Percentiles rank a stretch among this genome's conserved stretches.
These are phyloP conservation scores for Xylaria sp. DNA, from an alignment of 2,329 filamentous ascomycete species.

Conservation along the genomic window DNA sequence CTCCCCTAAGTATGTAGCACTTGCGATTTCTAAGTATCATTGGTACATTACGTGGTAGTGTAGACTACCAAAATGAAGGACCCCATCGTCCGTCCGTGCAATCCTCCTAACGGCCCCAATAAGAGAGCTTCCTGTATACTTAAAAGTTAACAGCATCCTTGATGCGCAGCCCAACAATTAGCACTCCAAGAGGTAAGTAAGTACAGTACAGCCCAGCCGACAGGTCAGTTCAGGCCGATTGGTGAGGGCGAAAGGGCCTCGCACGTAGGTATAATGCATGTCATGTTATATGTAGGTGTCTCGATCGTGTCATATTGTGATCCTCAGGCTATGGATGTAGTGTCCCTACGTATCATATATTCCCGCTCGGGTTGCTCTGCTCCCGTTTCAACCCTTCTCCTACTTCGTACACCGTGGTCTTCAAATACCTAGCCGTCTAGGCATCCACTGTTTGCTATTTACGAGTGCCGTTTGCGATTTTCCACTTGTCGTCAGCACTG, in stretches of 20 bases:
- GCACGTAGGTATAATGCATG: neutral
- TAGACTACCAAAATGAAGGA: neutral
- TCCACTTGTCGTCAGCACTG: conserved; percentile 12
- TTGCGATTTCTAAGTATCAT: too few relatives aligned
- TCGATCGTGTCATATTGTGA: conserved; percentile 6
- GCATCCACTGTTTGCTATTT: neutral
- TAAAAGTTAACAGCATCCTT: neutral
- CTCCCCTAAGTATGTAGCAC: neutral
- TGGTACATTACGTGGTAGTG: neutral
- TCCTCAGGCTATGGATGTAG: neutral
- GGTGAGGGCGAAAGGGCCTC: neutral
- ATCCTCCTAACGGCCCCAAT: too few relatives aligned
- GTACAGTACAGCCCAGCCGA: too few relatives aligned
- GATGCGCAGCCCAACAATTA: neutral
- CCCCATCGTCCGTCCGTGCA: too few relatives aligned
- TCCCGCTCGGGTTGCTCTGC: neutral
- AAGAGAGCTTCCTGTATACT: too few relatives aligned
- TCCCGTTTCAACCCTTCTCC: neutral
- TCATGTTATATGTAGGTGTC: neutral
- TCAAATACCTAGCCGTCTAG: neutral
- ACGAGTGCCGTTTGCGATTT: neutral
- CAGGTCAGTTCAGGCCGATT: neutral
- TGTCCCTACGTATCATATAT: neutral
- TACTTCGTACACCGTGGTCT: neutral
- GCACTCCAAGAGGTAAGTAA: neutral